Conservation (phyloP, 73 alveolate genomes). For the Paramecium caudatum region DNA sequence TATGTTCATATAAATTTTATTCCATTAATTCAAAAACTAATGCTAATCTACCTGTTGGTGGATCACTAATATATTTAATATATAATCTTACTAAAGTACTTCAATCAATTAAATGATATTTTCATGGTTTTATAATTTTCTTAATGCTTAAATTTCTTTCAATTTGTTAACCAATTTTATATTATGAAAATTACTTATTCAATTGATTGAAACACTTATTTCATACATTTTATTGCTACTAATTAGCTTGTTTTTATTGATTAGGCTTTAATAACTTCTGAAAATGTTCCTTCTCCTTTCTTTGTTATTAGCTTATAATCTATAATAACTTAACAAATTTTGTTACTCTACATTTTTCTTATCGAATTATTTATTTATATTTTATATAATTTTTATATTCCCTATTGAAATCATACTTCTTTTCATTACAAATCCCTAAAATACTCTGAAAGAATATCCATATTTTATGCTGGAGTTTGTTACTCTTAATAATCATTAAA, state of each 20-base stretch:
- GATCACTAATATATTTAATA: slow-evolving; percentile 75
- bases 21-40: slow-evolving; percentile 93
- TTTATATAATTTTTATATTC: too few relatives aligned
- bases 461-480: neutral
- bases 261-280: slow-evolving; percentile 98
- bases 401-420: slow-evolving; percentile 1
- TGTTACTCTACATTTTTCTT: too few relatives aligned
- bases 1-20: slow-evolving; percentile 87
- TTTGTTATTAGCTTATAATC: slow-evolving; percentile 83
- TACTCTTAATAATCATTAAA: neutral
- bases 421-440: slow-evolving; percentile 4
- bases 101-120: slow-evolving; percentile 93
- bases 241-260: slow-evolving; percentile 90
- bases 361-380: too few relatives aligned
- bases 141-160: slow-evolving; percentile 90
- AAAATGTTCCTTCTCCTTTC: slow-evolving; percentile 98
- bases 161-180: slow-evolving; percentile 78
- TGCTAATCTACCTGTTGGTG: slow-evolving; percentile 87
- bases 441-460: slow-evolving; percentile 27
- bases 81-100: slow-evolving; percentile 54
- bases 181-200: slow-evolving; percentile 84
- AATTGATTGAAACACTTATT: slow-evolving; percentile 85
- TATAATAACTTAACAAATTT: too few relatives aligned
- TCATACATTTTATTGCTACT: slow-evolving; percentile 98
- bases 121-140: slow-evolving; percentile 96